Percentiles rank a stretch among this genome's conserved stretches.
phyloP scores from a whole-genome alignment of 1,284 basidiomycete genomes.

The Tilletia setariae region DNA sequence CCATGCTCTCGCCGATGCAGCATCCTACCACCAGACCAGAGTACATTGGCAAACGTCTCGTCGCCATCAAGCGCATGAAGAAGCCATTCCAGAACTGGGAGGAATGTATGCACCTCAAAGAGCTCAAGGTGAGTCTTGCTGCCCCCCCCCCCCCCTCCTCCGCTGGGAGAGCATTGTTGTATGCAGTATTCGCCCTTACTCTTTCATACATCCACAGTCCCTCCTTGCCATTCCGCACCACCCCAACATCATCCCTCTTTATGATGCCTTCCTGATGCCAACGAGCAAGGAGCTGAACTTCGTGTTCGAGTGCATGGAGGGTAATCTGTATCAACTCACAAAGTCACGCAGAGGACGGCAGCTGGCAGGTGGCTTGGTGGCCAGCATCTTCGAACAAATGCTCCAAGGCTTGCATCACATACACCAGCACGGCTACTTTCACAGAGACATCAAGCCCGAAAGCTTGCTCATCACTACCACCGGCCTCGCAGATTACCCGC shows the following conservation, averaged over 20 bases:
- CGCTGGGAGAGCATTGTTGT: background rate
- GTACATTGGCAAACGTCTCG: conserved; percentile 88
- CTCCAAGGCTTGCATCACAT: conserved; percentile 87
- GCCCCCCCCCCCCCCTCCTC: background rate
- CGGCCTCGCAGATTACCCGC: conserved; percentile 86
- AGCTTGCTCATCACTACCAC: conserved; percentile 99
- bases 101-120: conserved; percentile 90
- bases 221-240: conserved; percentile 89
- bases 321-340: conserved; percentile 98
- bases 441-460: conserved; percentile 99
- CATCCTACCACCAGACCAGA: conserved; percentile 73
- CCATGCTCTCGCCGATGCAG: conserved; percentile 54
- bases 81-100: conserved; percentile 96
- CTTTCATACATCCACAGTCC: conserved; percentile 63
- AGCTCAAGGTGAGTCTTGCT: conserved; percentile 74
- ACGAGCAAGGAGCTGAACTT: conserved; percentile 93
- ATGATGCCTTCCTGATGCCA: conserved; percentile 96
- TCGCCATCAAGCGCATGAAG: conserved; percentile 98
- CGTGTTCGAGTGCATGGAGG: conserved; percentile 99
- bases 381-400: conserved; percentile 91
- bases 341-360: conserved; percentile 91
- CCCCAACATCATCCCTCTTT: conserved; percentile 95
- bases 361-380: conserved; percentile 88
- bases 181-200: conserved; percentile 2
- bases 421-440: conserved; percentile 89